These are phyloP conservation scores for Camellia japonica DNA, from an alignment of 148 eudicot species.

Conservation along the genomic window DNA sequence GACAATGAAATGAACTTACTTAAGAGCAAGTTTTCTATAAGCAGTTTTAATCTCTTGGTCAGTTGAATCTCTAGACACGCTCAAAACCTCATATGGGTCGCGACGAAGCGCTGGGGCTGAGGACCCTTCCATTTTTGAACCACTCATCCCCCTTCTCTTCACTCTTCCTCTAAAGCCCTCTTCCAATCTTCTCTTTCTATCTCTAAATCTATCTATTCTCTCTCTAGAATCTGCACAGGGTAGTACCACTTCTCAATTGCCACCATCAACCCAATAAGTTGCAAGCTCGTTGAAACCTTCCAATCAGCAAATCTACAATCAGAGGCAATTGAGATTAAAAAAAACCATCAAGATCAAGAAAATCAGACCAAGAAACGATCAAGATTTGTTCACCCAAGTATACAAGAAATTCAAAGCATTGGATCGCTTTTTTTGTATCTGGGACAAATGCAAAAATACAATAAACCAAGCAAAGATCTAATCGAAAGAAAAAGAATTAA, in stretches of 20 bases:
- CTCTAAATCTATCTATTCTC: background rate
- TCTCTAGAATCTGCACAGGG: background rate
- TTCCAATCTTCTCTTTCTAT: slow-evolving; percentile 1
- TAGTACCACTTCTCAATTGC: slow-evolving; percentile 3
- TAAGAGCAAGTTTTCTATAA: slow-evolving; percentile 93
- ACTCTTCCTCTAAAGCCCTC: slow-evolving; percentile 5
- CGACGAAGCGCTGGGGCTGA: slow-evolving; percentile 54
- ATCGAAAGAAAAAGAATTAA: background rate
- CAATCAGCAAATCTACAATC: slow-evolving; percentile 6
- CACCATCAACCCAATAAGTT: slow-evolving; percentile 17
- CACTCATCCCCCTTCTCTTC: slow-evolving; percentile 26
- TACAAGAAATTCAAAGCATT: slow-evolving; percentile 14
- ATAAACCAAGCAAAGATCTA: background rate
- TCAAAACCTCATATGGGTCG: slow-evolving; percentile 89
- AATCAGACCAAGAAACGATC: slow-evolving; percentile 1
- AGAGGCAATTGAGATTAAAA: background rate
- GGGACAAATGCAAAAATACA: background rate
- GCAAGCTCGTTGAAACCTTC: background rate
- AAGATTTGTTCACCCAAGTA: background rate
- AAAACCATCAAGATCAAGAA: slow-evolving; percentile 1
- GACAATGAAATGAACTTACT: slow-evolving; percentile 38
- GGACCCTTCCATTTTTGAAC: slow-evolving; percentile 47
- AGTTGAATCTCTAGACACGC: slow-evolving; percentile 65
- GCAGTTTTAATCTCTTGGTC: slow-evolving; percentile 94
- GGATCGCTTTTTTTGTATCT: slow-evolving; percentile 17